Base-by-base conservation (phyloP, 2,329 filamentous ascomycete genomes). In the Fusarium burgessii region DNA sequence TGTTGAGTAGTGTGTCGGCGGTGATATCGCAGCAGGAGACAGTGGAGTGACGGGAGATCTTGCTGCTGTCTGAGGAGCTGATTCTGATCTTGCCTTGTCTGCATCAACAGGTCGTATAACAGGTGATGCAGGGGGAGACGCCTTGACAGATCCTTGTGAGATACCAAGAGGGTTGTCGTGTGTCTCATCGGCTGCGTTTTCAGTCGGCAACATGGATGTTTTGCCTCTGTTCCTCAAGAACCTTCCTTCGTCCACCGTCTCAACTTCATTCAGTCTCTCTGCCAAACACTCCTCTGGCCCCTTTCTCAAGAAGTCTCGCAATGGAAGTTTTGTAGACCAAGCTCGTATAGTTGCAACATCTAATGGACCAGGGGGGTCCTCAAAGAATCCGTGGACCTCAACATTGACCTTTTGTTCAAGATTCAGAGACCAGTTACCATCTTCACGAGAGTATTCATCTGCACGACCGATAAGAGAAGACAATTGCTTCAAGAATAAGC, bases 371-470 rank as follows among this genome's bases (percentile, higher is more conserved):
- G 84, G 80, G 0, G 81, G 78, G 49, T 90, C 87, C 49, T 89
- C 87, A 60, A 90, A 91, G 73, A 91, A 91, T 0, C 88, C 89
- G 49, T 83, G 81, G 0, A 83, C 79, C 69, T 91, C 89, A 6
- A 91, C 82, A 54, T 84, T 86, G 40, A 90, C 86, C 46, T 85
- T 84, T 25, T 84, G 81, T 46, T 86, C 84, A 3, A 90, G 81
- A 38, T 81, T 79, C 25, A 90, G 69, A 0, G 84, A 81, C 41
- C 82, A 84, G 55, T 87, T 85, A 0, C 77, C 70, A 4, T 73
- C 75, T 5, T 77, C 75, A 4, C 62, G 57, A 12, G 74, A 73
- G 45, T 75, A 77, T n/a, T 74, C 72, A 20, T 82, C 79, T 2
- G 82, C 82, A 5, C 73, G 76, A 1, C 62, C 69, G 15, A 83